Percentiles rank a stretch among this genome's conserved stretches.
These are phyloP conservation scores for Cercospora canescens DNA, from an alignment of 2,329 filamentous ascomycete species.

Conservation along the genomic window DNA sequence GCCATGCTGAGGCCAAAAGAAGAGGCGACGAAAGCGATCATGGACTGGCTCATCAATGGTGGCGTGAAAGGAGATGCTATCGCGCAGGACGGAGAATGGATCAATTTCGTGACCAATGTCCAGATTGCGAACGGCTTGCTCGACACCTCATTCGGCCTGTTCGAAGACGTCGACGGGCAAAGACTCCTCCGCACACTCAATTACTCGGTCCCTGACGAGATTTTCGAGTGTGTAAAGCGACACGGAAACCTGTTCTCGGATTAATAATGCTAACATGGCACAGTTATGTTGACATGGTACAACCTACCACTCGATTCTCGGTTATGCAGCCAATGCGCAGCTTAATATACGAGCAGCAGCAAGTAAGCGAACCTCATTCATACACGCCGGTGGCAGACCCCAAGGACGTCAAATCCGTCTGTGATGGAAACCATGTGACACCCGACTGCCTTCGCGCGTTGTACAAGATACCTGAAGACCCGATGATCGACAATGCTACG, in stretches of 20 bases:
- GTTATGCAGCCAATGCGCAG: slow-evolving; percentile 34
- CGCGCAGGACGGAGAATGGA: slow-evolving; percentile 59
- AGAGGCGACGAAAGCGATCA: slow-evolving; percentile 51
- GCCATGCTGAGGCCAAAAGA: slow-evolving; percentile 54
- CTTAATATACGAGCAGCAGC: slow-evolving; percentile 10
- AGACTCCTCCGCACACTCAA: slow-evolving; percentile 55
- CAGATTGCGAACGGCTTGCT: slow-evolving; percentile 53
- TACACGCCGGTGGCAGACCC: background rate
- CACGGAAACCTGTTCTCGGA: too few relatives aligned
- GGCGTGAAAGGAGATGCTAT: slow-evolving; percentile 49
- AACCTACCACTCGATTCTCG: slow-evolving; percentile 61
- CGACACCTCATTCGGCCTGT: slow-evolving; percentile 59
- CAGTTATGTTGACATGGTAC: slow-evolving; percentile 54
- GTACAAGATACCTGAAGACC: slow-evolving; percentile 49
- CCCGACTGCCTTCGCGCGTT: slow-evolving; percentile 54
- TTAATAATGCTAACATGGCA: background rate
- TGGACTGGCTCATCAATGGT: slow-evolving; percentile 57
- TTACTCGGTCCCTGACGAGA: slow-evolving; percentile 61
- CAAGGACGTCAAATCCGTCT: slow-evolving; percentile 35
- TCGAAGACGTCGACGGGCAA: slow-evolving; percentile 40
- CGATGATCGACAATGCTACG: slow-evolving; percentile 48
- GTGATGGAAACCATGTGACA: slow-evolving; percentile 51
- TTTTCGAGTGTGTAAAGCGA: slow-evolving; percentile 45
- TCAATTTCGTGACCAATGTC: slow-evolving; percentile 55
- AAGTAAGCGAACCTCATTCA: slow-evolving; percentile 13